phyloP scores from a whole-genome alignment of 129 eudicot species.

The Erigeron canadensis region DNA sequence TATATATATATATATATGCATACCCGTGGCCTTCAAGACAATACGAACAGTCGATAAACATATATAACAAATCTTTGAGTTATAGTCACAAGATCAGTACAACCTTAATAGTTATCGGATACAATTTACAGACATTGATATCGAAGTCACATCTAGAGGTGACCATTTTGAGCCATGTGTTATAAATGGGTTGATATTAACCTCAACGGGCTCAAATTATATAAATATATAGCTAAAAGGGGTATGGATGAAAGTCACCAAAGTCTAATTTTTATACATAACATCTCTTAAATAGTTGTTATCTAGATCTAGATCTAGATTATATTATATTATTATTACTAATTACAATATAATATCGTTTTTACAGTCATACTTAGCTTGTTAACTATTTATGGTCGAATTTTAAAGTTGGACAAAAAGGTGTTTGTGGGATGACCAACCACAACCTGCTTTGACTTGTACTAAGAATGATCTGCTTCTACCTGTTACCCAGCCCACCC shows the following conservation, averaged over 20 bases:
- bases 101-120: background rate
- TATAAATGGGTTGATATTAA: background rate
- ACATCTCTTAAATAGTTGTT: background rate
- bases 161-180: background rate
- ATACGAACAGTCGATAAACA: background rate
- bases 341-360: too few relatives aligned
- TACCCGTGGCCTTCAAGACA: background rate
- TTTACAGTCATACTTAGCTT: background rate
- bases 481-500: background rate
- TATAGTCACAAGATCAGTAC: background rate
- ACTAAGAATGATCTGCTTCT: background rate
- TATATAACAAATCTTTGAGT: background rate
- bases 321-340: too few relatives aligned
- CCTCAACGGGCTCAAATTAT: background rate
- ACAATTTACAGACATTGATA: background rate
- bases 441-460: background rate
- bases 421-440: background rate
- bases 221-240: background rate
- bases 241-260: background rate
- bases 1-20: background rate
- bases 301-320: too few relatives aligned
- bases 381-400: background rate
- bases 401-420: background rate
- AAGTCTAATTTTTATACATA: background rate
- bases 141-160: background rate